Conservation (phyloP, 352 stramenopile species). For the Globisporangium carolinianum region DNA sequence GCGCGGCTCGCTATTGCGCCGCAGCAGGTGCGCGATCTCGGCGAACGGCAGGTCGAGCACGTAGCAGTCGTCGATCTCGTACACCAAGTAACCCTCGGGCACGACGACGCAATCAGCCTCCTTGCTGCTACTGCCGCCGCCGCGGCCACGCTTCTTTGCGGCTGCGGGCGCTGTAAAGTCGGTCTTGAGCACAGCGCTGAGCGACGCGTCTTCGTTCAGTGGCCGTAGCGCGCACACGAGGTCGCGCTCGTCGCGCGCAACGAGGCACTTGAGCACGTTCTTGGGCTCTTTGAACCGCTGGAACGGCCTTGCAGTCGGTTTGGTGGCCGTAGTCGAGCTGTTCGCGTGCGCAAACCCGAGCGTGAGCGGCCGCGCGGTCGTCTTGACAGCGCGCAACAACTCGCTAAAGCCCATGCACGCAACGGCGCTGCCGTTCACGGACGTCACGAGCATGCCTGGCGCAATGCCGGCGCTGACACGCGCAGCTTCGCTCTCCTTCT, state of each 20-base stretch:
- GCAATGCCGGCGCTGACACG: constrained; percentile 30
- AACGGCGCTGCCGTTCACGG: constrained; percentile 48
- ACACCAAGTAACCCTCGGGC: constrained; percentile 51
- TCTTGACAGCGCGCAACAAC: constrained; percentile 43
- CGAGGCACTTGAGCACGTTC: constrained; percentile 43
- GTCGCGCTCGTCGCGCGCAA: constrained; percentile 38
- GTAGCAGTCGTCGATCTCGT: constrained; percentile 56
- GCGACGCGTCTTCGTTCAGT: constrained; percentile 33
- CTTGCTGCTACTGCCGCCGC: not conserved
- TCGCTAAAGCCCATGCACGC: constrained; percentile 35
- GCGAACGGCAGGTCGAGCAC: constrained; percentile 47
- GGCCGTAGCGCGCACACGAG: constrained; percentile 35
- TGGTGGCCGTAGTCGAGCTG: constrained; percentile 11
- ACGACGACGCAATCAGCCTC: constrained; percentile 18
- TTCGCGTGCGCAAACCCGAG: constrained; percentile 49
- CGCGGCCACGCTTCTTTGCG: constrained; percentile 17
- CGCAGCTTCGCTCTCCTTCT: constrained; percentile 55
- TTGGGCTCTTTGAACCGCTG: constrained; percentile 38
- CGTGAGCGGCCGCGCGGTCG: constrained; percentile 32
- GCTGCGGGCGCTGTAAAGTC: constrained; percentile 29
- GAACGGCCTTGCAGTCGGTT: constrained; percentile 22
- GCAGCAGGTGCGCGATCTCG: constrained; percentile 55
- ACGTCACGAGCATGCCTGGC: constrained; percentile 51
- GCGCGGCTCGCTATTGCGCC: constrained; percentile 32
- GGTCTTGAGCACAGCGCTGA: constrained; percentile 45